Base-by-base conservation (phyloP, 192 early-diverging fungal genomes). In the Oehlia diaphana region DNA sequence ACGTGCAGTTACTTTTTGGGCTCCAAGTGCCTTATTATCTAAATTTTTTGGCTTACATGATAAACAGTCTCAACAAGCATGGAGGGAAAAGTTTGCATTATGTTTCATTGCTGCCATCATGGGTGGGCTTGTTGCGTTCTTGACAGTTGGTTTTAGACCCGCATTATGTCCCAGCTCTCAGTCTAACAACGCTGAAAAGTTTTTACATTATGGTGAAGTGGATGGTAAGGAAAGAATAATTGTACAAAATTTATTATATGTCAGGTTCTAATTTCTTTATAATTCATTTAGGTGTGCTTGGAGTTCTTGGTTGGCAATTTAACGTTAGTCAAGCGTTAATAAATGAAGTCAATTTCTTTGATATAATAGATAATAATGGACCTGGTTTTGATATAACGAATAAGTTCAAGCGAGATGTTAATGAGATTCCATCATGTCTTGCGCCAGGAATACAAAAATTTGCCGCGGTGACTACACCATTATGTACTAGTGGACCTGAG, bases 61-160 rank as follows among this genome's bases (percentile, higher is more conserved):
- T 14, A 82, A 89, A 62, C 82, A 81, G 65, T 87, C 90, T 79
- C 89, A 89, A 83, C 91, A 92, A 81, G 91, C 91, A 3, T 92
- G 91, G 91, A 83, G 91, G 42, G 91, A 92, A 72, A 92, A 92
- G 82, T 79, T 91, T 44, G 87, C 90, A 9, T 81, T 92, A 72
- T 93, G 93, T 82, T 85, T 90, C 47, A 89, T 96, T 81, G 94
- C 94, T 63, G 44, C 90, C 31, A 35, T 94, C 19, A 82, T 94
- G 79, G 92, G 93, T 78, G 83, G 81, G 0, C 78, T 84, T 4
- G 87, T 94, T 16, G 93, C 92, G 35, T 96, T 94, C 83, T 81
- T 95, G 72, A 94, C 92, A 23, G 83, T 96, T 64, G 92, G 91
- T 12, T 82, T 86, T 35, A 71, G 80, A 7, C 66, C 78, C 26